A percentile compares a stretch with the other conserved stretches of the same genome.
Conservation (phyloP, 2,329 filamentous ascomycete species). For the Fusarium sp. region DNA sequence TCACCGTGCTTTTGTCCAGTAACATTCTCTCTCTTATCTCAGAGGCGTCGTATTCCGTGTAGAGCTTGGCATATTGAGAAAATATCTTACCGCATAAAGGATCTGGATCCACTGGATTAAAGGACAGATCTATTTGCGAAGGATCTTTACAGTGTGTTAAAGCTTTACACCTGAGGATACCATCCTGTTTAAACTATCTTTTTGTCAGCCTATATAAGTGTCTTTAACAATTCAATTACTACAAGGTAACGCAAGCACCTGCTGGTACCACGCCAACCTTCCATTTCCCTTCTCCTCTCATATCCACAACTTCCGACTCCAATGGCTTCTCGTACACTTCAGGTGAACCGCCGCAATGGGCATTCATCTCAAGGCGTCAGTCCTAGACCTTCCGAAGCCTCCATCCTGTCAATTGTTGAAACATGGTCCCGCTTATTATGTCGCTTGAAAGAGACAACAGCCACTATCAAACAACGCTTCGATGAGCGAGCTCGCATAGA, state of each 20-base stretch:
- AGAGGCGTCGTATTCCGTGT: background rate
- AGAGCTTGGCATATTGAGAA: background rate
- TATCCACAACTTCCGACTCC: background rate
- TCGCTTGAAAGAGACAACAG: slow-evolving; percentile 15
- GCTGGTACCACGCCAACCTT: background rate
- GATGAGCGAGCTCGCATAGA: slow-evolving; percentile 28
- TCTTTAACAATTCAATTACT: background rate
- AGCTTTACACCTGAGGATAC: background rate
- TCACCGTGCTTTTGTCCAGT: background rate
- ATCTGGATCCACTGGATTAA: background rate
- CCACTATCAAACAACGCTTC: slow-evolving; percentile 23
- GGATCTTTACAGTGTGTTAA: no score
- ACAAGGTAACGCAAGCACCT: background rate
- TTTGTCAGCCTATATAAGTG: background rate
- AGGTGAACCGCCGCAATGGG: slow-evolving; percentile 6
- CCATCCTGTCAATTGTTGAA: slow-evolving; percentile 21
- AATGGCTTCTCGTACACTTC: slow-evolving; percentile 12
- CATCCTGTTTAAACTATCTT: no score
- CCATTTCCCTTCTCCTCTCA: background rate
- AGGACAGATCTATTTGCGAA: background rate
- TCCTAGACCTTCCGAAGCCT: slow-evolving; percentile 1
- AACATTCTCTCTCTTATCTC: background rate
- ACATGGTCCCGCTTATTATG: slow-evolving; percentile 16
- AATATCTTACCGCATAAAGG: background rate
- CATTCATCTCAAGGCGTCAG: slow-evolving; percentile 5